Evolutionary conservation across 257 asterid genomes (phyloP).

Genomic region (Fraxinus quadrangulata): DNA sequence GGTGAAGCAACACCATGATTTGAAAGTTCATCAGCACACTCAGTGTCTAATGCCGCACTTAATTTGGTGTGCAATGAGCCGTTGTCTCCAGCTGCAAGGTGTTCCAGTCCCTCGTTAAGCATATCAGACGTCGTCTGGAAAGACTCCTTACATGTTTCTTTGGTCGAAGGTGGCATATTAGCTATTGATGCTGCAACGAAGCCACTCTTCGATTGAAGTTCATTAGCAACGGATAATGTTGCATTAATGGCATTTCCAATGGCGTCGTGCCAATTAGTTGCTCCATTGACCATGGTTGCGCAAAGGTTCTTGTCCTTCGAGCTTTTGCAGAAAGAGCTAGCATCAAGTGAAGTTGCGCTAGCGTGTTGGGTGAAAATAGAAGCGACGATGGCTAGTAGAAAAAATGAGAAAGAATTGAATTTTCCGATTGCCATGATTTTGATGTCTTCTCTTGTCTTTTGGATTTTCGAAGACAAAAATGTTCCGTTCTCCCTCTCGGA

Average conservation of each 20-base stretch:
- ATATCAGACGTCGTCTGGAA: not conserved
- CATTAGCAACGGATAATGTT: not conserved
- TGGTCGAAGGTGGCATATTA: not conserved
- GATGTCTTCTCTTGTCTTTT: not conserved
- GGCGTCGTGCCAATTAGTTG: not conserved
- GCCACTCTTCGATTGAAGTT: not conserved
- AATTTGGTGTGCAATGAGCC: not conserved
- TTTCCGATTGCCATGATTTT: not conserved
- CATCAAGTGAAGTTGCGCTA: not conserved
- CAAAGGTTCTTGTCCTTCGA: not conserved
- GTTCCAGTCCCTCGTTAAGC: not conserved
- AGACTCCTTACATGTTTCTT: not conserved
- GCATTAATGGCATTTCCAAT: not conserved
- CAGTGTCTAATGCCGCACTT: not conserved
- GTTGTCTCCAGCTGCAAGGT: not conserved
- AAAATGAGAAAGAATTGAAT: not conserved
- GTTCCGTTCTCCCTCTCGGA: no score
- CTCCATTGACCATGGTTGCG: not conserved
- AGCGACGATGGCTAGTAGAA: not conserved
- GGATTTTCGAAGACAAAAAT: not conserved
- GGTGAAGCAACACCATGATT: not conserved
- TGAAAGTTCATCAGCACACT: not conserved
- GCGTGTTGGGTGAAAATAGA: not conserved
- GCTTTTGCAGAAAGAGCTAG: not conserved
- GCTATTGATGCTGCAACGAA: not conserved